These are phyloP conservation scores for Trichoderma koningiopsis DNA, from an alignment of 2,329 filamentous ascomycete species.

Conservation along the genomic window DNA sequence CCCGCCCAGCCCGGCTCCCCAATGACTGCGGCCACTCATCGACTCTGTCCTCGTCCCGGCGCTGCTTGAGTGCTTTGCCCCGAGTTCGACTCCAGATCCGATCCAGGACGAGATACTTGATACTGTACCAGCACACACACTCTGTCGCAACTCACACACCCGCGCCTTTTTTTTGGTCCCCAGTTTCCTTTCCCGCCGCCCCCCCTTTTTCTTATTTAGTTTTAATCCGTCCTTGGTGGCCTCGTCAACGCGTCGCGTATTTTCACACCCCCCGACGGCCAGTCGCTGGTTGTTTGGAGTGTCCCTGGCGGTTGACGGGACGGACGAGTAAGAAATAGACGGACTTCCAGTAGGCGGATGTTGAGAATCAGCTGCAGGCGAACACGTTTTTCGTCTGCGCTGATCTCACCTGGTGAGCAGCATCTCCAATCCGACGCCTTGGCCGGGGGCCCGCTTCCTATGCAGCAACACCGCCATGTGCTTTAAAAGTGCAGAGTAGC, in stretches of 20 bases:
- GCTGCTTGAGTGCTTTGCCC: constrained; percentile 33
- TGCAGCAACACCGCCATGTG: constrained; percentile 29
- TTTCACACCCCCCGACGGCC: constrained; percentile 24
- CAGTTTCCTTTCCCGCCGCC: constrained; percentile 27
- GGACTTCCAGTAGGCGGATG: constrained; percentile 34
- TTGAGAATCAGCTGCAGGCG: constrained; percentile 63
- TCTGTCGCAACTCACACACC: constrained; percentile 5
- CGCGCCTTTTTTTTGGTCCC: constrained; percentile 14
- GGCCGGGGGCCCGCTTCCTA: constrained; percentile 20
- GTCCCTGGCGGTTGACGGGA: constrained; percentile 31
- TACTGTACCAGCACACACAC: constrained; percentile 1
- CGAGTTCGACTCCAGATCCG: constrained; percentile 28
- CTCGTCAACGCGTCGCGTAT: constrained; percentile 41
- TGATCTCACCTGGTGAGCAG: constrained; percentile 59
- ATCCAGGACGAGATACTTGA: constrained; percentile 25
- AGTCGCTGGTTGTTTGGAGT: constrained; percentile 5
- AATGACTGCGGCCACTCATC: constrained; percentile 40
- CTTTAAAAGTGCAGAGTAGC: constrained; percentile 27
- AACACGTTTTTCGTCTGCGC: constrained; percentile 60
- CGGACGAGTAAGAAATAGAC: constrained; percentile 25
- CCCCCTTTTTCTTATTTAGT: constrained; percentile 28
- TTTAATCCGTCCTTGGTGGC: constrained; percentile 27
- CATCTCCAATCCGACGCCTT: constrained; percentile 13
- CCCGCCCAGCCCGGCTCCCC: constrained; percentile 26
- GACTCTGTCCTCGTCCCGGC: constrained; percentile 29